A percentile compares a stretch with the other conserved stretches of the same genome.
Evolutionary conservation across 2,329 filamentous ascomycete genomes (phyloP).

Genomic region (Bipolaris oryzae): DNA sequence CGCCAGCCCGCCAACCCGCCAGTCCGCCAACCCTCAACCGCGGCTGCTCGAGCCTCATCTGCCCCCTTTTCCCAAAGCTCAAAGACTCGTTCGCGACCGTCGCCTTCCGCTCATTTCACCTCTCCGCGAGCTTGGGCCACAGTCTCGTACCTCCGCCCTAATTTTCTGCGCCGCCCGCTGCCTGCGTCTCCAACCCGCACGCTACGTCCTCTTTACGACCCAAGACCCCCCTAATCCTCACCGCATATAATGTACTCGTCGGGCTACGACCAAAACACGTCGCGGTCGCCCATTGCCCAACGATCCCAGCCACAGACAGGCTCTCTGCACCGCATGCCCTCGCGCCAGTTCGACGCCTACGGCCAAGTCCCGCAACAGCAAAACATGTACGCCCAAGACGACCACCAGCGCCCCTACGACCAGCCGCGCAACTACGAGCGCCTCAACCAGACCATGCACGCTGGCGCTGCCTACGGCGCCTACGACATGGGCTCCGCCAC

Average conservation of each 20-base stretch:
- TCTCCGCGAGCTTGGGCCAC: constrained; percentile 21
- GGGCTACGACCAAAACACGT: constrained; percentile 51
- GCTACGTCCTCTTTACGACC: constrained; percentile 5
- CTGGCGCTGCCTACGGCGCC: constrained; percentile 61
- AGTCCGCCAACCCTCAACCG: constrained; percentile 21
- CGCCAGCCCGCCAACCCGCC: constrained; percentile 31
- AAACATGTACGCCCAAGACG: constrained; percentile 73
- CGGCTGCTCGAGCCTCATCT: constrained; percentile 27
- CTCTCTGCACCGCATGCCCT: constrained; percentile 72
- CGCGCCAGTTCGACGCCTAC: constrained; percentile 78
- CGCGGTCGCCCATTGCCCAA: constrained; percentile 76
- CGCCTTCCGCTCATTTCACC: constrained; percentile 24
- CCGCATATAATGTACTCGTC: constrained; percentile 43
- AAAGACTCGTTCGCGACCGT: constrained; percentile 13
- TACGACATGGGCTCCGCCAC: constrained; percentile 74
- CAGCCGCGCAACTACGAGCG: constrained; percentile 64
- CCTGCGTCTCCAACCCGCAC: constrained; percentile 21
- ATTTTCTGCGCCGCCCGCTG: constrained; percentile 27
- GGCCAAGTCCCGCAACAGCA: constrained; percentile 66
- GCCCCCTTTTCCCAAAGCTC: constrained; percentile 21
- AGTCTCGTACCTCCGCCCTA: constrained; percentile 29
- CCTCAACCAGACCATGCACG: constrained; percentile 62
- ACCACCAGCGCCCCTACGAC: constrained; percentile 59
- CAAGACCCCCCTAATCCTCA: constrained; percentile 12
- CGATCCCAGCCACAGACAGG: constrained; percentile 63